Percentiles rank a stretch among this genome's conserved stretches.
Conservation (phyloP, 768 basidiomycete species). For the Leccinum subgranulosum region DNA sequence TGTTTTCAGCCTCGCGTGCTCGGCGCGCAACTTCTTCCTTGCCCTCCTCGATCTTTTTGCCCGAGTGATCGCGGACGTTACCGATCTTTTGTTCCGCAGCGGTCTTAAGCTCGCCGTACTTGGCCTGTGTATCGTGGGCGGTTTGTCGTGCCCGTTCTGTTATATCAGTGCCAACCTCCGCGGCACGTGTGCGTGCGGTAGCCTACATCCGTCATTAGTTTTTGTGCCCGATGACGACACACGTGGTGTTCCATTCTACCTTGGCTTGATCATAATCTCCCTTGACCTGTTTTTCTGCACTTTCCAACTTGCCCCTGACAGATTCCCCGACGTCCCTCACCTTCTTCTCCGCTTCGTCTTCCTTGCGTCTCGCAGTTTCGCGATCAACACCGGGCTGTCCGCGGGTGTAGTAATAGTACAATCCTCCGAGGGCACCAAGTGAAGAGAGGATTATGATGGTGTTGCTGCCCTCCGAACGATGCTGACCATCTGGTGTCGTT, state of each 20-base stretch:
- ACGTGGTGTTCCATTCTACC: conserved; percentile 21
- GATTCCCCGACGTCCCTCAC: conserved; percentile 28
- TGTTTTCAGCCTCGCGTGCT: conserved; percentile 22
- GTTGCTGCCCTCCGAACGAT: conserved; percentile 19
- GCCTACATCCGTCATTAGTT: neutral
- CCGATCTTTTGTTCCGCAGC: conserved; percentile 24
- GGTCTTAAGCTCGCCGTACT: conserved; percentile 23
- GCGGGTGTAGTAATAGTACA: conserved; percentile 38
- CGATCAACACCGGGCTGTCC: conserved; percentile 18
- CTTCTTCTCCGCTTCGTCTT: conserved; percentile 32
- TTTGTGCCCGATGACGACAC: neutral
- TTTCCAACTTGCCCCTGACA: conserved; percentile 30
- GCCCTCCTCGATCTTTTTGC: conserved; percentile 27
- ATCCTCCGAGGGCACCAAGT: conserved; percentile 32
- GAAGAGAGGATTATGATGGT: conserved; percentile 30
- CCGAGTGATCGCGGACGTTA: conserved; percentile 25
- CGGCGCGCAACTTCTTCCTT: conserved; percentile 27
- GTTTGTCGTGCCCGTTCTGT: conserved; percentile 24
- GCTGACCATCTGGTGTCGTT: conserved; percentile 6
- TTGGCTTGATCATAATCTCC: conserved; percentile 33
- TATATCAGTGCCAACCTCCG: conserved; percentile 25
- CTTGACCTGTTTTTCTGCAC: conserved; percentile 27
- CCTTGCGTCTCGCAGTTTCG: conserved; percentile 27
- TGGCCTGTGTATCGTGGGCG: conserved; percentile 24
- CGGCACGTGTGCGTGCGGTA: conserved; percentile 14